Evolutionary conservation across 2,329 filamentous ascomycete genomes (phyloP).

Genomic region (Hansfordia pulvinata): DNA sequence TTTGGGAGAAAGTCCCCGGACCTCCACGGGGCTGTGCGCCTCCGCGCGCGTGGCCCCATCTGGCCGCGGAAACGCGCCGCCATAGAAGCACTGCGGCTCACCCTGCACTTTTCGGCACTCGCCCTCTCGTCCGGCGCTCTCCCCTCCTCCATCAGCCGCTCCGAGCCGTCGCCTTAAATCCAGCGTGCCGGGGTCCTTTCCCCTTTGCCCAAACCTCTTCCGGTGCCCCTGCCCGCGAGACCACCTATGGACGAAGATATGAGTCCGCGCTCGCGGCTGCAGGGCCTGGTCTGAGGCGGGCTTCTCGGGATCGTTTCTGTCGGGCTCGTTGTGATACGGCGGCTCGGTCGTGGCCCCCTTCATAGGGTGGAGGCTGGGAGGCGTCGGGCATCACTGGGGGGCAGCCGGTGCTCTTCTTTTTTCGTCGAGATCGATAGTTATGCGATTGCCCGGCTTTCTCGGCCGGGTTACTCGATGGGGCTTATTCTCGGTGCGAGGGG

Average conservation of each 20-base stretch:
- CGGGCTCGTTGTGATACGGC: conserved; percentile 6
- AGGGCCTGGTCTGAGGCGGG: too few species aligned
- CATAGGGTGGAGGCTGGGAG: too few species aligned
- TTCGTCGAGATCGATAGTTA: conserved; percentile 96
- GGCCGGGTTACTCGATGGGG: conserved; percentile 94
- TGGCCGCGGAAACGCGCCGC: conserved; percentile 92
- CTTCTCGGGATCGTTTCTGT: too few species aligned
- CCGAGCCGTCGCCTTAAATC: too few species aligned
- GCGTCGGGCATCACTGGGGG: too few species aligned
- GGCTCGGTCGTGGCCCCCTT: conserved; percentile 13
- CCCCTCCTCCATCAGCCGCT: conserved; percentile 16
- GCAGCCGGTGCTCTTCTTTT: conserved; percentile 23
- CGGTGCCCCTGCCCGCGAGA: conserved; percentile 25
- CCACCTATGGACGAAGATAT: conserved; percentile 71
- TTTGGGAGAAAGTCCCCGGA: conserved; percentile 99
- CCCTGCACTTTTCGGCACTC: too few species aligned
- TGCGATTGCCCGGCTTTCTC: conserved; percentile 70
- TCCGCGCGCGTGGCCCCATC: neutral
- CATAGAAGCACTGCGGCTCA: conserved; percentile 98
- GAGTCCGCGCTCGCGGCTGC: conserved; percentile 52
- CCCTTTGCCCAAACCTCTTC: too few species aligned
- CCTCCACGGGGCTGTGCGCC: conserved; percentile 36
- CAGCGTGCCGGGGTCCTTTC: too few species aligned
- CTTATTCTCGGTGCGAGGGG: conserved; percentile 99
- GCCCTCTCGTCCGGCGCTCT: conserved; percentile 33